A percentile compares a stretch with the other conserved stretches of the same genome.
phyloP scores from a whole-genome alignment of 768 basidiomycete species.

The Macrolepiota fuliginosa region DNA sequence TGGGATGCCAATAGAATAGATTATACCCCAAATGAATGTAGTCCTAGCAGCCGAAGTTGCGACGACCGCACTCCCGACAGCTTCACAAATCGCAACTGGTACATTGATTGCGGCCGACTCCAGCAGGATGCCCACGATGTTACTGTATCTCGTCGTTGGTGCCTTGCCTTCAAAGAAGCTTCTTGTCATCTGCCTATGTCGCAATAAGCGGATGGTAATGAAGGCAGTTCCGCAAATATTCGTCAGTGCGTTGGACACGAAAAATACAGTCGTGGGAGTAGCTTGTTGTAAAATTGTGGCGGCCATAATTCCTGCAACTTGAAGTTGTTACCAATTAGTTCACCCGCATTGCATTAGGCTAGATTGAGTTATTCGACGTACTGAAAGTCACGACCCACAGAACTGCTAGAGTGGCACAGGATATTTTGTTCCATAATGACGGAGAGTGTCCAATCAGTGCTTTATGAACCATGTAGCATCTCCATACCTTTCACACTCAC shows the following conservation, averaged over 20 bases:
- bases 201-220: too few species aligned
- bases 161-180: too few species aligned
- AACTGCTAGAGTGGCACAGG: not conserved
- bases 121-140: too few species aligned
- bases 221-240: too few species aligned
- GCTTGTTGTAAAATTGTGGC: not conserved
- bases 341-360: not conserved
- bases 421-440: not conserved
- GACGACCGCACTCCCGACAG: not conserved
- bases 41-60: too few species aligned
- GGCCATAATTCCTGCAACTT: not conserved
- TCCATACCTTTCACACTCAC: not conserved
- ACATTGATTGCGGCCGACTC: not conserved
- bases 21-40: too few species aligned
- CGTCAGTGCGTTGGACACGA: too few species aligned
- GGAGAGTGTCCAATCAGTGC: not conserved
- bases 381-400: not conserved
- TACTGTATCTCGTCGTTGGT: too few species aligned
- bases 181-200: not conserved
- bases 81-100: not conserved
- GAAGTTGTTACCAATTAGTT: not conserved
- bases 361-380: not conserved
- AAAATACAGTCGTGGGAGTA: not conserved
- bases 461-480: constrained; percentile 3
- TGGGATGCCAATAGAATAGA: not conserved